Evolutionary conservation across 78 protist genomes (phyloP).

Genomic region (Dictyostelium firmibasis): DNA sequence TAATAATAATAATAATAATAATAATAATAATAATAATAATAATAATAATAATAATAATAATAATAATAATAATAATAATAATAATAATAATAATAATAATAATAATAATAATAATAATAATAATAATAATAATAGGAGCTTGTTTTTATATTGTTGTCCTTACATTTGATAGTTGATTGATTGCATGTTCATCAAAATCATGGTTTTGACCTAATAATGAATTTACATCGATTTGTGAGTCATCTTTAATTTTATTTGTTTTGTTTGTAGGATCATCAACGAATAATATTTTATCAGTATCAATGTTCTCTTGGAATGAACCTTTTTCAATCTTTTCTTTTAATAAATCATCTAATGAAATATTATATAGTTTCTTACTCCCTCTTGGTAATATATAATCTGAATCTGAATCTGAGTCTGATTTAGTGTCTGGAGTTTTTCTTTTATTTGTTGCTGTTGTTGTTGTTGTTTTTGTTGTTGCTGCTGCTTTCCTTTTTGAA

Average conservation of each 20-base stretch:
- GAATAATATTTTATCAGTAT: neutral
- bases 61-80: no score
- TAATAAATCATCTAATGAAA: slow-evolving; percentile 6
- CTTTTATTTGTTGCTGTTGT: neutral
- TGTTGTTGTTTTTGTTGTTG: neutral
- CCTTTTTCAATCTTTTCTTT: neutral
- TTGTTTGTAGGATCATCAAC: neutral
- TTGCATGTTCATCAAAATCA: neutral
- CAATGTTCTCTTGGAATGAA: neutral
- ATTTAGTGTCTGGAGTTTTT: neutral
- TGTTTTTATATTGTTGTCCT: neutral
- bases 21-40: no score
- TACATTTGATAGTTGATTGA: neutral
- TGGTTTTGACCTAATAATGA: neutral
- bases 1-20: no score
- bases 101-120: no score
- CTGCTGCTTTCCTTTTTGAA: neutral
- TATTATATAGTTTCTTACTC: neutral
- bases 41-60: no score
- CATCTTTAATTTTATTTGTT: neutral
- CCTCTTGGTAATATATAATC: neutral
- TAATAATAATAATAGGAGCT: no score
- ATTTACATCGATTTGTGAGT: neutral
- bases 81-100: no score
- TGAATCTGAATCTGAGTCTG: neutral